These are phyloP conservation scores for Aureococcus anophagefferens DNA, from an alignment of 108 stramenopile species.

Conservation along the genomic window DNA sequence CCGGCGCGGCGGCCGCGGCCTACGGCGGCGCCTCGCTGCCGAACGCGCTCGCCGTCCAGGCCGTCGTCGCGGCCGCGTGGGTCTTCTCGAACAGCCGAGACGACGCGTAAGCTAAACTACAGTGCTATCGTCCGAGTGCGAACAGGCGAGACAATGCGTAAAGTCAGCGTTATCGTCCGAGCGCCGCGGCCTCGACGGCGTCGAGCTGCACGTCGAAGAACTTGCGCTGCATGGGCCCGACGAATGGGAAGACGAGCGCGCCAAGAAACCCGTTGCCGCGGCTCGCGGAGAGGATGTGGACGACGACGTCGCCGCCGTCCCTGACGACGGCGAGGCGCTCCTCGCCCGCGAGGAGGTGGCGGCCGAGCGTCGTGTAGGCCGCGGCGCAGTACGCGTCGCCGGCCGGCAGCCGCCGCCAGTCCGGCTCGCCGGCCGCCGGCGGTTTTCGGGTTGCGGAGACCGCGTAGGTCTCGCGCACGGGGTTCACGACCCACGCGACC, in stretches of 20 bases:
- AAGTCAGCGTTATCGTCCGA: slow-evolving; percentile 3
- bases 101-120: too few relatives aligned
- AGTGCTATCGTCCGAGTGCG: too few relatives aligned
- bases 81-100: too few relatives aligned
- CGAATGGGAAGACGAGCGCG: slow-evolving; percentile 38
- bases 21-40: background rate
- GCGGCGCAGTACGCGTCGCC: slow-evolving; percentile 21
- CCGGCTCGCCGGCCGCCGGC: background rate
- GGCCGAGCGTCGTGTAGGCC: slow-evolving; percentile 43
- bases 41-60: slow-evolving; percentile 25
- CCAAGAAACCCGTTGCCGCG: slow-evolving; percentile 18
- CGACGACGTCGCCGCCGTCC: slow-evolving; percentile 28
- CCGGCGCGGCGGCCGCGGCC: background rate
- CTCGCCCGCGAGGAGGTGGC: slow-evolving; percentile 47
- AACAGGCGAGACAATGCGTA: too few relatives aligned
- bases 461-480: background rate
- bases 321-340: slow-evolving; percentile 40
- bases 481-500: background rate
- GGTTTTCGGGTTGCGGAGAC: background rate
- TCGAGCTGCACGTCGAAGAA: slow-evolving; percentile 47
- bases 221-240: slow-evolving; percentile 33
- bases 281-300: slow-evolving; percentile 38
- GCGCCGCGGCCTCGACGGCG: slow-evolving; percentile 14
- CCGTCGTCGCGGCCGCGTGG: slow-evolving; percentile 20
- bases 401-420: background rate